Percentiles rank a stretch among this genome's conserved stretches.
These are phyloP conservation scores for Populus nigra DNA, from an alignment of 345 rosid species.

Conservation along the genomic window DNA sequence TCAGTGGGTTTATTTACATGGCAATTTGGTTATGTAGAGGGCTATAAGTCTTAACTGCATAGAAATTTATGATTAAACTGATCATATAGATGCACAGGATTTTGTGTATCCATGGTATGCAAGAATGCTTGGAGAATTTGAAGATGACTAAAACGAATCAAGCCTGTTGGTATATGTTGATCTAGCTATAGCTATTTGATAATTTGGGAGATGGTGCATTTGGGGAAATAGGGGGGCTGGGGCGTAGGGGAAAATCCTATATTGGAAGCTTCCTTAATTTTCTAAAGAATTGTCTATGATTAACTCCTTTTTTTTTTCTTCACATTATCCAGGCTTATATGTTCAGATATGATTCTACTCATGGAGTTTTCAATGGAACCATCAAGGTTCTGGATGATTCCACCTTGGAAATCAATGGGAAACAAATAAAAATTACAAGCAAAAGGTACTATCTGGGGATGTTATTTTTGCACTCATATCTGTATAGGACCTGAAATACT, in stretches of 20 bases:
- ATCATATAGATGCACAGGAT: background rate
- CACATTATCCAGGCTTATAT: constrained; percentile 74
- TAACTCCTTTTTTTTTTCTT: background rate
- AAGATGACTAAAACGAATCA: background rate
- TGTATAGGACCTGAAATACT: constrained; percentile 3
- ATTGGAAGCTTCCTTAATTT: background rate
- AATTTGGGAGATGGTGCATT: background rate
- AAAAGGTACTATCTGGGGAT: constrained; percentile 52
- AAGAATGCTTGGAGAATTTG: background rate
- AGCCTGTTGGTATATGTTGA: background rate
- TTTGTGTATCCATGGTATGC: background rate
- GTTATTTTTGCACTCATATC: background rate
- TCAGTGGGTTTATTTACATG: background rate
- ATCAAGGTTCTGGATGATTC: constrained; percentile 73
- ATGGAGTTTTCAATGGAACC: constrained; percentile 74
- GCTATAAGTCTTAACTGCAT: background rate
- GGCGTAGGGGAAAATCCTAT: background rate
- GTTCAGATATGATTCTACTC: constrained; percentile 97
- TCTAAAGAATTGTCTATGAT: constrained; percentile 5
- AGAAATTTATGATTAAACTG: background rate
- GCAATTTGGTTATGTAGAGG: background rate
- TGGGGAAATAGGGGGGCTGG: background rate
- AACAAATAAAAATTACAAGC: constrained; percentile 60
- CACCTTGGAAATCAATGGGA: constrained; percentile 90
- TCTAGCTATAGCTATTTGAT: background rate